Evolutionary conservation across 75 land plant species (phyloP), one percentile per base, ranked within the genome.

Genomic region (Cupressus sempervirens): DNA sequence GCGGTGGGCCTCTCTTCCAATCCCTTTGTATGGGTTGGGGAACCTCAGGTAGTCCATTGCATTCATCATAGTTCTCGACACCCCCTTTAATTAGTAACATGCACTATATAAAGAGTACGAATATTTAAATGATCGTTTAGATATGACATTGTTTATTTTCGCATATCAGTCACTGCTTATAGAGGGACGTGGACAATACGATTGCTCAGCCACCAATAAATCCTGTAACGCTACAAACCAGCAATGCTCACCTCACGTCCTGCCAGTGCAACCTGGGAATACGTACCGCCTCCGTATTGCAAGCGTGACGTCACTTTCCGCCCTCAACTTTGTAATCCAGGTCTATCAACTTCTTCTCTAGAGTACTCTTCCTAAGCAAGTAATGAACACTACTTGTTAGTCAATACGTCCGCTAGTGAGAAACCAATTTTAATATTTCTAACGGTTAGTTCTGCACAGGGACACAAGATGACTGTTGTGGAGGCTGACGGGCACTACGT

Each of bases 11-110:
- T 95, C 85, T 91, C 90, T 30, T 88, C 91, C 75, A 85, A 45
- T 13, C 94, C 97, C 13, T 86, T 95, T 52, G 89, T 89, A 36
- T 95, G 93, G 92, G 90, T 95, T 13, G 94, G 93, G 15, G 94
- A 95, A 18, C 73, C 73, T 58, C 65, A 58, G 23, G 65, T 58
- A 58, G 1, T 2, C 16, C 18, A 53, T 54, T 48, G 6, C 43
- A 41, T 41, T 43, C 0, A 48, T 7, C 50, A 48, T 7, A 48
- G 50, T 48, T 10, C 50, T 48, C 50, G 7, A 48, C 0, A 0
- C 0, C 8, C 8, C 11, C 50, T 48, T 48, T 48, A 48, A 7
- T 48, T 48, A 8, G 7, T 48, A 7, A 8, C 11, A 48, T 48
- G 9, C 10, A 48, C 50, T 43, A 38, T 38, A 38, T 38, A 1